Evolutionary conservation across 176 grass and related monocot species (phyloP), one percentile per base, ranked within the genome.

Genomic region (Puya raimondii): DNA sequence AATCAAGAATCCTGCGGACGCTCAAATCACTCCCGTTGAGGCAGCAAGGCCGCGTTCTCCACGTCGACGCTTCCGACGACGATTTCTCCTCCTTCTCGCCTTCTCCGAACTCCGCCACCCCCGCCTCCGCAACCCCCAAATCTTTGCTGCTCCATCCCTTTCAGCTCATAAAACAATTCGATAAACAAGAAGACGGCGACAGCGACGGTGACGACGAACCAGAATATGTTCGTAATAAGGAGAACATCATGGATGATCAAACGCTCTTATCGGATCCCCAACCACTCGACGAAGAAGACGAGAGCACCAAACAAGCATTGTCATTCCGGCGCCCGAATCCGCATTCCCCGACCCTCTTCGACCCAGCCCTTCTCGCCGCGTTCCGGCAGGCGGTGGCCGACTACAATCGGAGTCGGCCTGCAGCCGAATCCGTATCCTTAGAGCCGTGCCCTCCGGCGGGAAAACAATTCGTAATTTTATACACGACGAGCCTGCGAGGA

Each of bases 311-410:
- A 16, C 52, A 50, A 11, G 79, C 4, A 22, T 2, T 23, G 7
- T 42, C 33, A 42, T 97, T 81, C 77, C 79, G 89, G 17, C 84
- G 81, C 3, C 93, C 93, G 9, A 84, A 90, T 64, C 89, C 80
- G 47, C 76, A 82, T 50, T 90, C 84, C 47, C 29, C 50, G 3
- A 92, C 82, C 52, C 89, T 97, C 23, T 97, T 97, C 77, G 93
- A 97, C 20, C 93, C 93, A 7, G 88, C 85, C 73, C 89, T 97
- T 48, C 84, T 97, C 67, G 76, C 84, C n/a, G 93, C 89, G 2
- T 97, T 97, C 84, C 72, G 68, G 33, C 56, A 75, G 73, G 93
- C 82, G 50, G 77, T 92, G 67, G 75, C 77, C 70, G 89, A 84
- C n/a, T 82, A 97, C 80, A 49, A 64, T 0, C 71, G 56, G 54